A percentile compares a stretch with the other conserved stretches of the same genome.
These are phyloP conservation scores for Davidsoniella australis DNA, from an alignment of 2,329 filamentous ascomycete species.

Conservation along the genomic window DNA sequence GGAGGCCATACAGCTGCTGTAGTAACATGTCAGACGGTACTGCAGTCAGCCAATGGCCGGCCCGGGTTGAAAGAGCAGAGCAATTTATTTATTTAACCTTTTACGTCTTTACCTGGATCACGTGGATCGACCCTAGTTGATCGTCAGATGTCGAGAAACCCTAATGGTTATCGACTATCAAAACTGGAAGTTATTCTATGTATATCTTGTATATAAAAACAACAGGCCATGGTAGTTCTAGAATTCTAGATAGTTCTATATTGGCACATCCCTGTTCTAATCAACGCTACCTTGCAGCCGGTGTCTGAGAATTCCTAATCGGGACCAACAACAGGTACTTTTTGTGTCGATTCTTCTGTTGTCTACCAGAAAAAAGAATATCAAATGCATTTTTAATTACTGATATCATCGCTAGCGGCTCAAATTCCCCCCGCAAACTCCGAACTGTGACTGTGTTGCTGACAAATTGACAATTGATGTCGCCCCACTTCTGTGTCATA, in stretches of 20 bases:
- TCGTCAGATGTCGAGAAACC: too few species aligned
- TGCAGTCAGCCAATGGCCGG: too few species aligned
- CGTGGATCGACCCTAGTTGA: too few species aligned
- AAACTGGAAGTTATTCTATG: too few species aligned
- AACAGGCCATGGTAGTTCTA: neutral
- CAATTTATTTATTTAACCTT: too few species aligned
- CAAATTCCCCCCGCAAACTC: neutral
- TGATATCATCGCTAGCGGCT: neutral
- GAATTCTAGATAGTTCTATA: conserved; percentile 5
- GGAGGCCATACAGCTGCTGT: too few species aligned
- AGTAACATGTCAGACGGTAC: too few species aligned
- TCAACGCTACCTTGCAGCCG: neutral
- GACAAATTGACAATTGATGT: conserved; percentile 14
- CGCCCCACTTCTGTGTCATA: conserved; percentile 1
- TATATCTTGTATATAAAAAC: too few species aligned
- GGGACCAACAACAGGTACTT: neutral
- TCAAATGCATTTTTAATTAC: neutral
- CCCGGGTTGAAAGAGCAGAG: too few species aligned
- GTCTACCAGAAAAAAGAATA: neutral
- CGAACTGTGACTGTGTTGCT: conserved; percentile 7
- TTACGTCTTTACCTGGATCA: too few species aligned
- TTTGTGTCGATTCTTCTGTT: neutral
- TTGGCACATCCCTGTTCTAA: conserved; percentile 2
- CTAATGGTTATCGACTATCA: too few species aligned
- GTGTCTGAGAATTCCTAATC: too few species aligned